Evolutionary conservation across 176 grass and related monocot genomes (phyloP), one percentile per base, ranked within the genome.

Genomic region (Coix lacrymajobi): DNA sequence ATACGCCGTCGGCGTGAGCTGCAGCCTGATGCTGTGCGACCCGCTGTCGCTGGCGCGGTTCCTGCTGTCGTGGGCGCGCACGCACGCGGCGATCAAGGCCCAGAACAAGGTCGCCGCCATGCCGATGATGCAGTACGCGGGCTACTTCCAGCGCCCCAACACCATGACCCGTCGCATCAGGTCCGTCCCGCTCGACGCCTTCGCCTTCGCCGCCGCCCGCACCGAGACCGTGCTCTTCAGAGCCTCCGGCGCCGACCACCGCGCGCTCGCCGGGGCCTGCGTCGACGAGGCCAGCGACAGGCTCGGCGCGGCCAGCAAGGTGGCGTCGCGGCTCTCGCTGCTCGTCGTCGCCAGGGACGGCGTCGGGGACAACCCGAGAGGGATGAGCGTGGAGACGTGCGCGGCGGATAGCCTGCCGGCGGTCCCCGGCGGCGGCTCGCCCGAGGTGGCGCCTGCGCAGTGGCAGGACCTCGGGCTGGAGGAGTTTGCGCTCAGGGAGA

Each of bases 1-100:
- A 2, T 98, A 90, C 66, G 77, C 96, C 64, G 17, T 99, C 20
- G 96, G 91, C 33, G 87, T 99, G 17, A 89, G 91, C 83, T 96
- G 91, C 44, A 81, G 85, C 54, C 73, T 95, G 68, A 61, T 96
- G 71, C 56, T 99, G 62, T 48, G 89, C 19, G 96, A 99, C 84
- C 88, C 93, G 39, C 24, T 76, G 36, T 76, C 85, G 84, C 73
- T 96, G 38, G 19, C 81, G n/a, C 79, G 73, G 30, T 99, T 99
- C 82, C 87, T 99, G 41, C 68, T 80, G 37, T 90, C 87, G 51
- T 99, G 96, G 96, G 71, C 85, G 19, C 67, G 77, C 36, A 85
- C 68, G 78, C 93, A 98, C 85, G 39, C 67, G 13, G 45, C 78
- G 49, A 85, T 92, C 69, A 83, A 78, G 49, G 71, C 87, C 7